Evolutionary conservation across 768 basidiomycete genomes (phyloP).

Genomic region (Candolleomyces aberdarensis): DNA sequence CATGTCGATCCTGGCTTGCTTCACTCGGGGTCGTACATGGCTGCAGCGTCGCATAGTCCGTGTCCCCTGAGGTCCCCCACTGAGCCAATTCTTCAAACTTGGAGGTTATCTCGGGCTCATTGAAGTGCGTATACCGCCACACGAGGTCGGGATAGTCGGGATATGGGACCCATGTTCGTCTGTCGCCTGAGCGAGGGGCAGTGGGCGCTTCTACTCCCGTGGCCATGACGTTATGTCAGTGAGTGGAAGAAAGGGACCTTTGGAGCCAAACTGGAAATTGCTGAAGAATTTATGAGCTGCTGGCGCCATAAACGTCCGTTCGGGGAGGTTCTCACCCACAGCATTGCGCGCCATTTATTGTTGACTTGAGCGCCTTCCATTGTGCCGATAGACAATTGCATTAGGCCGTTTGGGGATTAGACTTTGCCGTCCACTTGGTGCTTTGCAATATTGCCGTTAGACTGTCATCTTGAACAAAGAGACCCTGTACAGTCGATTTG

Average conservation of each 20-base stretch:
- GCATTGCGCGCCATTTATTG: neutral
- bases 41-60: conserved; percentile 44
- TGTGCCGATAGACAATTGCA: neutral
- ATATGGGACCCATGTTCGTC: neutral
- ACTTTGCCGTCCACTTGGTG: too few relatives aligned
- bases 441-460: too few relatives aligned
- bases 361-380: neutral
- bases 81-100: conserved; percentile 39
- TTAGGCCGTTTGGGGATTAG: neutral
- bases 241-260: neutral
- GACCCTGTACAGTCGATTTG: too few relatives aligned
- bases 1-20: conserved; percentile 44
- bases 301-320: neutral
- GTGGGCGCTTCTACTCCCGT: neutral
- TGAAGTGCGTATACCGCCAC: conserved; percentile 35
- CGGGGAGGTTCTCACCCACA: neutral
- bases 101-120: conserved; percentile 38
- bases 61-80: conserved; percentile 28
- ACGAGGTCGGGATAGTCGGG: conserved; percentile 16
- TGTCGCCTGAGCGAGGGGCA: neutral
- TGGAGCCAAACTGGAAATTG: neutral
- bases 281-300: neutral
- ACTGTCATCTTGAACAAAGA: too few relatives aligned
- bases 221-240: neutral
- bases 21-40: conserved; percentile 40